phyloP scores from a whole-genome alignment of 1,139 yeast species.

The Spathaspora sp. region DNA sequence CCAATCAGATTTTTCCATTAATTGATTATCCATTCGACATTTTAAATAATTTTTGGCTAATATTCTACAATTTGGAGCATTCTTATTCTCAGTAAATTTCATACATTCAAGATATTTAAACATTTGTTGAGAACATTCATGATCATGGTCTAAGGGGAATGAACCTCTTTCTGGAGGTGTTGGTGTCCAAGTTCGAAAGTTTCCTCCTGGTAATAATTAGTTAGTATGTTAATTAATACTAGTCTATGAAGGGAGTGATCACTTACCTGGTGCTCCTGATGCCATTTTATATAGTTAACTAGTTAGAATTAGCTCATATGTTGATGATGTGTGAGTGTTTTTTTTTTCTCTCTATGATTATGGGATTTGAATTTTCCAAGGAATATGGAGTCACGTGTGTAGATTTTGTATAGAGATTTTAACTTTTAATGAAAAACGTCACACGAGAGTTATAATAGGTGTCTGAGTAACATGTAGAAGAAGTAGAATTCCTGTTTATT shows the following conservation, averaged over 20 bases:
- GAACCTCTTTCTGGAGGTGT: constrained; percentile 97
- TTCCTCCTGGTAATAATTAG: constrained; percentile 23
- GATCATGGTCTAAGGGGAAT: constrained; percentile 90
- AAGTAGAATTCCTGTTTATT: too few relatives aligned
- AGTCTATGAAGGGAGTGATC: background rate
- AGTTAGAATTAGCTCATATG: background rate
- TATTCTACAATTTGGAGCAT: constrained; percentile 85
- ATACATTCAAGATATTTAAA: constrained; percentile 73
- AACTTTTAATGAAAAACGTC: background rate
- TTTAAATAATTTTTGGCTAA: constrained; percentile 78
- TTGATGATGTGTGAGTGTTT: background rate
- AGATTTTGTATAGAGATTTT: background rate
- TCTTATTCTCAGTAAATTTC: constrained; percentile 73
- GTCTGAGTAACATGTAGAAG: too few relatives aligned
- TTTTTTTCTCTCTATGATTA: background rate
- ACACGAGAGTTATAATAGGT: background rate
- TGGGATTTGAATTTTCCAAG: constrained; percentile 3
- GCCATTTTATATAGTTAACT: constrained; percentile 17
- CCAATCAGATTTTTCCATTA: constrained; percentile 87
- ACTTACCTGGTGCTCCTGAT: constrained; percentile 36
- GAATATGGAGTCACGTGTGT: background rate
- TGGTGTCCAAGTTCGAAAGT: constrained; percentile 61
- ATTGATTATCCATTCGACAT: constrained; percentile 87
- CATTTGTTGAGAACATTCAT: constrained; percentile 81
- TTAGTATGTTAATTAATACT: background rate